phyloP scores from a whole-genome alignment of 352 stramenopile genomes.

The Pythium utonaiense region DNA sequence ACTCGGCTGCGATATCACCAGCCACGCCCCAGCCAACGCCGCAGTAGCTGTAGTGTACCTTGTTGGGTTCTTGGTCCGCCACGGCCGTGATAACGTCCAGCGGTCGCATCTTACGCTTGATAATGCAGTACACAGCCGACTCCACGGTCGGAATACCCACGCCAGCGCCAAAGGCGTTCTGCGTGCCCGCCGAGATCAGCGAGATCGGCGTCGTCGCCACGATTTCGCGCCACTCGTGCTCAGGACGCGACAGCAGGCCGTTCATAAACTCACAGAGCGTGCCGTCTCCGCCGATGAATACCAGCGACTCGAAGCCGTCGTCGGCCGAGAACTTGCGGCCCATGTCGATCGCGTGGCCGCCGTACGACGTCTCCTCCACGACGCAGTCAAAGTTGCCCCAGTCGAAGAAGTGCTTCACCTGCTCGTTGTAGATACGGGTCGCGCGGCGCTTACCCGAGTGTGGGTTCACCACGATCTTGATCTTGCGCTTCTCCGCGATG shows the following conservation, averaged over 20 bases:
- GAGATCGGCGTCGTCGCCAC: slow-evolving; percentile 76
- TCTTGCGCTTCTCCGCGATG: slow-evolving; percentile 59
- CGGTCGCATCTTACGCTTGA: slow-evolving; percentile 80
- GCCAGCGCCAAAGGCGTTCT: slow-evolving; percentile 76
- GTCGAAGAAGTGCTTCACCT: slow-evolving; percentile 79
- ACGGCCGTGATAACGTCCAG: slow-evolving; percentile 73
- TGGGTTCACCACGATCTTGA: slow-evolving; percentile 82
- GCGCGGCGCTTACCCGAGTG: slow-evolving; percentile 71
- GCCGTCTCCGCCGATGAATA: slow-evolving; percentile 77
- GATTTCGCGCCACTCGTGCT: slow-evolving; percentile 81
- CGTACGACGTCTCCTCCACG: slow-evolving; percentile 71
- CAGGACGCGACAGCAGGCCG: slow-evolving; percentile 56
- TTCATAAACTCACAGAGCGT: slow-evolving; percentile 86
- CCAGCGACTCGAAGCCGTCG: slow-evolving; percentile 72
- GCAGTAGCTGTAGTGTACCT: slow-evolving; percentile 82
- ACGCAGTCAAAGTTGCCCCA: slow-evolving; percentile 73
- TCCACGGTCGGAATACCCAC: slow-evolving; percentile 68
- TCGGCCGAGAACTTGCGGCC: slow-evolving; percentile 64
- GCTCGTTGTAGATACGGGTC: slow-evolving; percentile 56
- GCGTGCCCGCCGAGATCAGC: slow-evolving; percentile 75
- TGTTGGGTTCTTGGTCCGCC: slow-evolving; percentile 47
- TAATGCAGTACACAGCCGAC: slow-evolving; percentile 72
- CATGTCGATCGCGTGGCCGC: slow-evolving; percentile 75
- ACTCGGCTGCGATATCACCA: slow-evolving; percentile 72
- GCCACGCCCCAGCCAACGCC: slow-evolving; percentile 75